A percentile compares a stretch with the other conserved stretches of the same genome.
Evolutionary conservation across 306 rosid genomes (phyloP).

Genomic region (Macrotyloma uniflorum): DNA sequence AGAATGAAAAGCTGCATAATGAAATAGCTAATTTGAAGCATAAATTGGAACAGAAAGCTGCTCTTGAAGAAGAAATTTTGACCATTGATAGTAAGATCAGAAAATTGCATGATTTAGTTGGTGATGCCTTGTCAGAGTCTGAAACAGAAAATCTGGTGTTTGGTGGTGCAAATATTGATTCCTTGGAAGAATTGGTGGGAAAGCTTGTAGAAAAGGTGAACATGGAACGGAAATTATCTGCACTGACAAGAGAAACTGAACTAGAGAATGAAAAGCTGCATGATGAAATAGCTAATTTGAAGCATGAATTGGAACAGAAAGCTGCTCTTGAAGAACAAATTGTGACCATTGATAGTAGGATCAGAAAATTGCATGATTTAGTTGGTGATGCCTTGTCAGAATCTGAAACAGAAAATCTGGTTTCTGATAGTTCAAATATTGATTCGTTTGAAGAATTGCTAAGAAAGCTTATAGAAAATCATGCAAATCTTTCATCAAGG

Average conservation of each 20-base stretch:
- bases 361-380: slow-evolving; percentile 63
- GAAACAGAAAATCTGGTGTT: slow-evolving; percentile 51
- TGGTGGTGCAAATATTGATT: slow-evolving; percentile 60
- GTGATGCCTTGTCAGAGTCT: slow-evolving; percentile 62
- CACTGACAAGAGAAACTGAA: slow-evolving; percentile 55
- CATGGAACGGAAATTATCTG: slow-evolving; percentile 41
- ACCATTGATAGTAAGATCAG: slow-evolving; percentile 57
- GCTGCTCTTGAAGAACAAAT: slow-evolving; percentile 50
- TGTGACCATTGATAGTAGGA: slow-evolving; percentile 52
- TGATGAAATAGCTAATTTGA: slow-evolving; percentile 57
- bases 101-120: slow-evolving; percentile 62
- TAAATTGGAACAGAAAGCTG: slow-evolving; percentile 52
- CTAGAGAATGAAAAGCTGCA: slow-evolving; percentile 62
- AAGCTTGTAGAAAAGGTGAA: slow-evolving; percentile 51
- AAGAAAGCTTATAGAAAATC: slow-evolving; percentile 65
- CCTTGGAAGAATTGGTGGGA: slow-evolving; percentile 64
- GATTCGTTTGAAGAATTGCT: slow-evolving; percentile 70
- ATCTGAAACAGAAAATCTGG: slow-evolving; percentile 46
- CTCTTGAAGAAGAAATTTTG: slow-evolving; percentile 49
- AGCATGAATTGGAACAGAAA: slow-evolving; percentile 57
- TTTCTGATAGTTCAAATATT: slow-evolving; percentile 59
- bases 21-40: slow-evolving; percentile 63
- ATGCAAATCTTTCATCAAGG: slow-evolving; percentile 45
- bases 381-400: slow-evolving; percentile 63
- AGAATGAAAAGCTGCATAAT: slow-evolving; percentile 60